These are phyloP conservation scores for Ilex paraguariensis DNA, from an alignment of 305 asterid species.

Conservation along the genomic window DNA sequence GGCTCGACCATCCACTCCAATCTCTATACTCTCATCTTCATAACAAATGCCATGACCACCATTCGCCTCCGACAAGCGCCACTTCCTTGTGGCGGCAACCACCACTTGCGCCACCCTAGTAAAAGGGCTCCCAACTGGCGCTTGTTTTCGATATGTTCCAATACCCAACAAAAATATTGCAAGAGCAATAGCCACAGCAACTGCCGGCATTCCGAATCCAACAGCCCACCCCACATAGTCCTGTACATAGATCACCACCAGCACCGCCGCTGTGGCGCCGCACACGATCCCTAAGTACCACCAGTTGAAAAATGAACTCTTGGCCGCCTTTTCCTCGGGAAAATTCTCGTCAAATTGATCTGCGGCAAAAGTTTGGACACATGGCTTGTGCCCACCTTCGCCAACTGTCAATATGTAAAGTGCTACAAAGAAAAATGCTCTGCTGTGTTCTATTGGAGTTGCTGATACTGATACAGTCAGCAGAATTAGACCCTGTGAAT, in stretches of 20 bases:
- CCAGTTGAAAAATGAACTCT: conserved; percentile 64
- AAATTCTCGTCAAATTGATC: conserved; percentile 51
- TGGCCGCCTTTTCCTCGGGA: conserved; percentile 32
- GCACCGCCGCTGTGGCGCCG: conserved; percentile 26
- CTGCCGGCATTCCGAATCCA: conserved; percentile 40
- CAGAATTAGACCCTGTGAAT: background rate
- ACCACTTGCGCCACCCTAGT: conserved; percentile 3
- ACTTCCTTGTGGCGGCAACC: background rate
- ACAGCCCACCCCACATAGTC: conserved; percentile 39
- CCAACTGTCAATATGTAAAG: conserved; percentile 35
- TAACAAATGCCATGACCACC: background rate
- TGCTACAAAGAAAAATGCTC: conserved; percentile 22
- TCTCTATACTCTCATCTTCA: background rate
- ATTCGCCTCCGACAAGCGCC: background rate
- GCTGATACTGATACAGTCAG: conserved; percentile 14
- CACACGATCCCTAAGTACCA: conserved; percentile 33
- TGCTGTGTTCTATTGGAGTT: background rate
- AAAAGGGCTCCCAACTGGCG: background rate
- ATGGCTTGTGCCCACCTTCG: conserved; percentile 42
- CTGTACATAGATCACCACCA: conserved; percentile 37
- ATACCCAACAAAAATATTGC: conserved; percentile 19
- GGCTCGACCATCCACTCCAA: background rate
- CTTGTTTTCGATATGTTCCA: conserved; percentile 18
- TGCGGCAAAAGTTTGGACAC: conserved; percentile 51
- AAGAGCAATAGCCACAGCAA: conserved; percentile 22